Percentiles rank a stretch among this genome's conserved stretches.
These are phyloP conservation scores for Uronychia binucleata DNA, from an alignment of 73 alveolate genomes.

Conservation along the genomic window DNA sequence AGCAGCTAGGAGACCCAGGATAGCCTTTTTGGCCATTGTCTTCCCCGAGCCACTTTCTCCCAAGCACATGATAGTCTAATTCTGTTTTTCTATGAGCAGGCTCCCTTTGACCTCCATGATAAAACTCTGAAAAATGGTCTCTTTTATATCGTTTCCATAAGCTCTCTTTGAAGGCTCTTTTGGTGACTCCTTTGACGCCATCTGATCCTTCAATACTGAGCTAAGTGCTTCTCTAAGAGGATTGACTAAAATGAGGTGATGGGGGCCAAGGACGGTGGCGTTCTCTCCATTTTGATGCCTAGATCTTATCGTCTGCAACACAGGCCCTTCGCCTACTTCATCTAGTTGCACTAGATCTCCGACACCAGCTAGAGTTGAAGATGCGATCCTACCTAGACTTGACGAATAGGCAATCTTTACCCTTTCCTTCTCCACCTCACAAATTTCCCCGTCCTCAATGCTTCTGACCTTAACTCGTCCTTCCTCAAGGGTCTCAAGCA, in stretches of 20 bases:
- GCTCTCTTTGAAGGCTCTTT: constrained; percentile 44
- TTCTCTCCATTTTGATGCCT: constrained; percentile 75
- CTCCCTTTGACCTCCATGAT: constrained; percentile 87
- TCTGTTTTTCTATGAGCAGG: constrained; percentile 73
- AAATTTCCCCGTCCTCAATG: constrained; percentile 32
- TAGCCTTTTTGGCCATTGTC: constrained; percentile 94
- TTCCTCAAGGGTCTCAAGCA: constrained; percentile 11
- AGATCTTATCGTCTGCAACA: constrained; percentile 73
- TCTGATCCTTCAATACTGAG: constrained; percentile 65
- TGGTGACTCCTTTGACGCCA: constrained; percentile 66
- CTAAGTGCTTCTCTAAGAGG: constrained; percentile 87
- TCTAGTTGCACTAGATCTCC: constrained; percentile 71
- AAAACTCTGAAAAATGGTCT: constrained; percentile 89
- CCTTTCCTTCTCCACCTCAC: constrained; percentile 42
- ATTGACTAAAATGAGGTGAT: constrained; percentile 86
- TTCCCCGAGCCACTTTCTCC: constrained; percentile 99
- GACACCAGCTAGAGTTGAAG: constrained; percentile 62
- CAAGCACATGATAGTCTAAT: constrained; percentile 87
- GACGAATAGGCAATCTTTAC: constrained; percentile 58
- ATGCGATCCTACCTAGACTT: constrained; percentile 27
- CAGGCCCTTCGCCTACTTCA: constrained; percentile 84
- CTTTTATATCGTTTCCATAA: constrained; percentile 57
- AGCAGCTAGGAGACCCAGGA: constrained; percentile 85
- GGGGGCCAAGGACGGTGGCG: constrained; percentile 90
- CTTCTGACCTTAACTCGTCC: constrained; percentile 17